Base-by-base conservation (phyloP, 768 basidiomycete genomes). In the Tulasnella sp. region DNA sequence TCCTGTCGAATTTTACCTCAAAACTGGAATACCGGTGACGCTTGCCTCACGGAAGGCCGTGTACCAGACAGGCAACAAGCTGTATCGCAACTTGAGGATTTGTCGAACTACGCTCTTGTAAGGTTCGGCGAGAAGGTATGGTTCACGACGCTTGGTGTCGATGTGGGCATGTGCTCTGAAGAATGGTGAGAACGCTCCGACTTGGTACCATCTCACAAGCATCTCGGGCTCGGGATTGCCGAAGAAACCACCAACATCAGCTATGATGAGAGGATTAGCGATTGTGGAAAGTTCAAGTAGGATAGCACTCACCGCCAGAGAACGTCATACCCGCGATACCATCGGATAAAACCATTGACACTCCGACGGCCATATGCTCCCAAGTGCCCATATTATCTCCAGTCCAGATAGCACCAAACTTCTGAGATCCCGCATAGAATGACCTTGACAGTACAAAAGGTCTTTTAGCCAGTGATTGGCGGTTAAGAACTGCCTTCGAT, bases 211-310 rank as follows among this genome's bases (percentile, higher is more conserved):
- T 42, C 95, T 74, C 7, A 91, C 81, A 29, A 99, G 78, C 79
- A 98, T 89, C 61, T 98, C 95, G 0, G 83, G 74, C 39, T 83
- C 79, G 0, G 95, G 92, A 65, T 98, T 92, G 15, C 93, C 92
- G 62, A 98, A 98, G 80, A 98, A 99, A 13, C 95, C 95, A 16
- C 95, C 93, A 46, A 98, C 91, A 60, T 99, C 95, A 55, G 95
- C 93, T 98, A 57, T 24, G 48, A n/a, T 29, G 46, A 45, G 13
- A 10, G 27, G 45, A 15, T 34, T 31, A 41, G 49, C 22, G 44
- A 41, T 53, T 53, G 45, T 34, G 12, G 41, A 33, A 42, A 19
- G 2, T 20, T 44, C 1, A 3, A 51, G 8, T n/a, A 6, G 40
- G 42, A 24, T 28, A 37, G 10, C 3, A 69, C 90, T 61, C 63